A percentile compares a stretch with the other conserved stretches of the same genome.
Evolutionary conservation across 805 yeast genomes (phyloP).

Genomic region (Barnettozyma siamensis): DNA sequence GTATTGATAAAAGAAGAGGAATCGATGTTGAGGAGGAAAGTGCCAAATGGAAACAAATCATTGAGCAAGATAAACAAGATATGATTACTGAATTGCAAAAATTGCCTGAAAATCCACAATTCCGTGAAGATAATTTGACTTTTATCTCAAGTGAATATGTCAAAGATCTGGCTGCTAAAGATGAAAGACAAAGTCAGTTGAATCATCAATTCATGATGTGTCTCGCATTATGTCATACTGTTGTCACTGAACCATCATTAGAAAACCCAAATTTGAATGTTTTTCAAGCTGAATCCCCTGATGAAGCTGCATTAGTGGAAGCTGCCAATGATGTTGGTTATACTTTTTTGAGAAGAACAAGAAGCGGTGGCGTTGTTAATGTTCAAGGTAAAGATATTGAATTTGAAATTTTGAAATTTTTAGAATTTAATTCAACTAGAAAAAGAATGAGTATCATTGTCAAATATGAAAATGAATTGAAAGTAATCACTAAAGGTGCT

Average conservation of each 20-base stretch:
- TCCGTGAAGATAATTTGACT: constrained; percentile 54
- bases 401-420: constrained; percentile 59
- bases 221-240: constrained; percentile 73
- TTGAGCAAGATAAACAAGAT: constrained; percentile 47
- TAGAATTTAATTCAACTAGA: constrained; percentile 78
- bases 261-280: constrained; percentile 48
- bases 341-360: constrained; percentile 60
- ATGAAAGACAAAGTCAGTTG: constrained; percentile 48
- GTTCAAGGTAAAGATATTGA: constrained; percentile 66
- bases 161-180: constrained; percentile 41
- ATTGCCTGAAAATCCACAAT: constrained; percentile 32
- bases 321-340: constrained; percentile 78
- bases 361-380: constrained; percentile 57
- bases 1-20: constrained; percentile 71
- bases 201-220: constrained; percentile 70
- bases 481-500: constrained; percentile 77
- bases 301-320: constrained; percentile 78
- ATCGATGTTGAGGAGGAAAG: constrained; percentile 59
- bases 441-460: constrained; percentile 82
- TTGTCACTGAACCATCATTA: constrained; percentile 62
- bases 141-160: constrained; percentile 64
- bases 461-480: constrained; percentile 53
- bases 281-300: constrained; percentile 80
- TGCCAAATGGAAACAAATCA: constrained; percentile 42
- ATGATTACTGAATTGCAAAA: constrained; percentile 45